Conservation (phyloP, 306 rosid genomes). For the Oxytropis ochrocephala region DNA sequence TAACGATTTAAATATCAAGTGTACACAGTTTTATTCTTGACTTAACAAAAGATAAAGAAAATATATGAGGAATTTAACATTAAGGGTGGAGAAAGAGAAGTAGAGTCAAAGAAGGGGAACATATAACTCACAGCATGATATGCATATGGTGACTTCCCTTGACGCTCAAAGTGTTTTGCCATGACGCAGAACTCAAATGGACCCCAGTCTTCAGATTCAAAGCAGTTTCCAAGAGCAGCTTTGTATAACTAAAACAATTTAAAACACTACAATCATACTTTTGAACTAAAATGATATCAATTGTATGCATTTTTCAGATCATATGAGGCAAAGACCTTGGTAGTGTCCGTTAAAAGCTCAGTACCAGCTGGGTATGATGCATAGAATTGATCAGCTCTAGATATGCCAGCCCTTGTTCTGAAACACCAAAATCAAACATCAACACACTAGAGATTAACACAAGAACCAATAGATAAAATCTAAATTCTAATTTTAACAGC, state of each 20-base stretch:
- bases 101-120: neutral
- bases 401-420: conserved; percentile 96
- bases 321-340: conserved; percentile 43
- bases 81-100: neutral
- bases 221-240: conserved; percentile 88
- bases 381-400: conserved; percentile 90
- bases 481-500: neutral
- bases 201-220: conserved; percentile 88
- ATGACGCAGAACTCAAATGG: conserved; percentile 83
- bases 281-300: neutral
- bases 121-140: conserved; percentile 76
- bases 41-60: neutral
- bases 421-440: conserved; percentile 22
- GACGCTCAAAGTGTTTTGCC: conserved; percentile 89
- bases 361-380: conserved; percentile 96
- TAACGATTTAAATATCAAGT: neutral
- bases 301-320: neutral
- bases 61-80: neutral
- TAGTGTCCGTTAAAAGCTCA: conserved; percentile 76
- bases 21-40: neutral
- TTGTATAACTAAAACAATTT: conserved; percentile 59
- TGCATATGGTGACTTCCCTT: conserved; percentile 83
- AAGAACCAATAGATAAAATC: neutral
- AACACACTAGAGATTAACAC: conserved; percentile 7
- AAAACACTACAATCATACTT: conserved; percentile 11